Evolutionary conservation across 1,284 basidiomycete genomes (phyloP).

Genomic region (Trametes hirsuta): DNA sequence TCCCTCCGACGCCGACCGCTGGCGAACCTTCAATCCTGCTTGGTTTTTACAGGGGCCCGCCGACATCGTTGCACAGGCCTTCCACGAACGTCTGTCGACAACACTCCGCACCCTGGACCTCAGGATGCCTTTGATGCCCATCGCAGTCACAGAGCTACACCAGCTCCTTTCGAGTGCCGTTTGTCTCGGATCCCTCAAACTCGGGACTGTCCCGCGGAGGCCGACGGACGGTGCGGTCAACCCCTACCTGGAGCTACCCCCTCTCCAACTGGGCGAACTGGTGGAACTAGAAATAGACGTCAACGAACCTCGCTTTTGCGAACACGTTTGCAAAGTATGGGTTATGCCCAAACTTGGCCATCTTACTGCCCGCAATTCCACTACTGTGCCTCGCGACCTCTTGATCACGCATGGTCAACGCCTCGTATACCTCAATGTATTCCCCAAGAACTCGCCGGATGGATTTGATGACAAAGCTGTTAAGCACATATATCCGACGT

Average conservation of each 20-base stretch:
- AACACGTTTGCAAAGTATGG: slow-evolving; percentile 4
- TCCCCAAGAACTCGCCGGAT: neutral
- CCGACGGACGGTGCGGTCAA: neutral
- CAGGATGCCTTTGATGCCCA: slow-evolving; percentile 1
- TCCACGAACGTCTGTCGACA: neutral
- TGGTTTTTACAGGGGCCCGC: slow-evolving; percentile 8
- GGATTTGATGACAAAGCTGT: neutral
- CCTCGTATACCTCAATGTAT: slow-evolving; percentile 16
- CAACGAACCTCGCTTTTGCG: neutral
- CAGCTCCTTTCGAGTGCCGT: slow-evolving; percentile 2
- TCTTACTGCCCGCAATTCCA: slow-evolving; percentile 3
- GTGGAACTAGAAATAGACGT: slow-evolving; percentile 7
- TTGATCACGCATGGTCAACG: slow-evolving; percentile 8
- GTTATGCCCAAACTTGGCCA: neutral
- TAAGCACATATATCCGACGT: neutral
- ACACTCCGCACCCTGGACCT: slow-evolving; percentile 14
- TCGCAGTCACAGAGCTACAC: slow-evolving; percentile 2
- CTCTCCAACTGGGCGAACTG: neutral
- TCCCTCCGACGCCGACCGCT: neutral
- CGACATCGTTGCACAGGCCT: neutral
- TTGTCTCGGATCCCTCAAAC: slow-evolving; percentile 2
- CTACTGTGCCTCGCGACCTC: neutral
- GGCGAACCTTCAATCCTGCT: slow-evolving; percentile 8
- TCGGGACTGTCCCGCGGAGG: neutral
- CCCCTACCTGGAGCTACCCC: neutral